Base-by-base conservation (phyloP, 345 rosid species). In the Eutrema heterophyllum region DNA sequence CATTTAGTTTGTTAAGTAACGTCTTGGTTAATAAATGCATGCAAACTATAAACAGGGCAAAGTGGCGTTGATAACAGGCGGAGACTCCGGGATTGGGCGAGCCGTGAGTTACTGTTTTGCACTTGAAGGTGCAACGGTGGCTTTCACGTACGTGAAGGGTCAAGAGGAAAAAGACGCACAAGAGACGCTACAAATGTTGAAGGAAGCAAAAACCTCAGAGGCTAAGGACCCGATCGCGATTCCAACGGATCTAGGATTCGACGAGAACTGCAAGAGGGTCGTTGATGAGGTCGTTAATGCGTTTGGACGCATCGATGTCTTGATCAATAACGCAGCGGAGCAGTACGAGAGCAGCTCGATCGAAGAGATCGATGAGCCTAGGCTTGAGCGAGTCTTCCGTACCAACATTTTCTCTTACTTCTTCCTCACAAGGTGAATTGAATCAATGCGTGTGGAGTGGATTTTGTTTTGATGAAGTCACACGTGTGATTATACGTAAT, bases 11-110 rank as follows among this genome's bases (percentile, higher is more conserved):
- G 2, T 38, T 7, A 1, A 36, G 2, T 36, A 13, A 5, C 2
- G 46, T 14, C 7, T 40, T 11, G 44, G 14, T 40, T 40, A 41
- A 69, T 11, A 56, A 44, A 24, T 58, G 39, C 9, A 52, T 44
- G 16, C 11, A 30, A 30, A 30, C 2, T 70, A 1, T 16, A 15
- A 29, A 9, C 56, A 90, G 95, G 95, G 93, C 3, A 90, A 82
- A 73, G 90, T 92, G 67, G 95, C 98, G 2, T 62, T 90, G 18
- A 85, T 93, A 13, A 87, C 96, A 0, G 93, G 96, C 0, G 98
- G 98, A 4, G 98, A 88, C 67, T 90, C 91, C 0, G 97, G 95
- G 27, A 88, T 92, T 0, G 93, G 98, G 14, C 70, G 93, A 67
- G 96, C 95, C 0, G 98, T 90, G 57, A 51, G 84, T 49, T 67